These are phyloP conservation scores for Cornus suecica DNA, from an alignment of 148 eudicot species.

Conservation along the genomic window DNA sequence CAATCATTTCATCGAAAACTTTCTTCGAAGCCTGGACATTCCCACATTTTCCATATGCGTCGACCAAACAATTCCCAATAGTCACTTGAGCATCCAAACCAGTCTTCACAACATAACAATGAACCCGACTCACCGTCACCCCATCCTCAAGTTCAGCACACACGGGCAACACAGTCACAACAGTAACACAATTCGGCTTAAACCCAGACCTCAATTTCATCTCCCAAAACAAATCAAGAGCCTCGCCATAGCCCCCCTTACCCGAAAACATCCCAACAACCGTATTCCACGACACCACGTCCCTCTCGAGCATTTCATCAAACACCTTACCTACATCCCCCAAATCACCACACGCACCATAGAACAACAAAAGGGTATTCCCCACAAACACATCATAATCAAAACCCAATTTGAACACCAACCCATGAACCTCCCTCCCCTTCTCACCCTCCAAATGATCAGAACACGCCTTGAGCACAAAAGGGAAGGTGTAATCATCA, in stretches of 20 bases:
- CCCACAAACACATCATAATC: slow-evolving; percentile 50
- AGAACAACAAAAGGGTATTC: slow-evolving; percentile 61
- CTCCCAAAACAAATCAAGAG: slow-evolving; percentile 33
- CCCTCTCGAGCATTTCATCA: slow-evolving; percentile 66
- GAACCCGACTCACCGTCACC: slow-evolving; percentile 33
- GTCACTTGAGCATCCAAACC: slow-evolving; percentile 40
- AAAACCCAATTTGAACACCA: slow-evolving; percentile 50
- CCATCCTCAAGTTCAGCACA: slow-evolving; percentile 49
- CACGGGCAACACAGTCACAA: slow-evolving; percentile 63
- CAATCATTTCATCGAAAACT: slow-evolving; percentile 44
- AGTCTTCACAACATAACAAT: slow-evolving; percentile 53
- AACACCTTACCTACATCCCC: slow-evolving; percentile 42
- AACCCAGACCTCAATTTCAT: slow-evolving; percentile 35
- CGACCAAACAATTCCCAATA: slow-evolving; percentile 50
- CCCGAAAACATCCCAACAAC: slow-evolving; percentile 44
- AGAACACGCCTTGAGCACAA: slow-evolving; percentile 58
- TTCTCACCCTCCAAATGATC: slow-evolving; percentile 29
- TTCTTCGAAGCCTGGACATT: slow-evolving; percentile 22
- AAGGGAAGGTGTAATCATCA: slow-evolving; percentile 69
- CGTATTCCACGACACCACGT: slow-evolving; percentile 72
- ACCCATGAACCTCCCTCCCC: slow-evolving; percentile 68
- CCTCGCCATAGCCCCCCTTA: slow-evolving; percentile 25
- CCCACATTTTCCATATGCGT: slow-evolving; percentile 67
- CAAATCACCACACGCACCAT: slow-evolving; percentile 43
- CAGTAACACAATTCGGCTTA: slow-evolving; percentile 44